A percentile compares a stretch with the other conserved stretches of the same genome.
These are phyloP conservation scores for Termitomyces heimii DNA, from an alignment of 768 basidiomycete genomes.

Conservation along the genomic window DNA sequence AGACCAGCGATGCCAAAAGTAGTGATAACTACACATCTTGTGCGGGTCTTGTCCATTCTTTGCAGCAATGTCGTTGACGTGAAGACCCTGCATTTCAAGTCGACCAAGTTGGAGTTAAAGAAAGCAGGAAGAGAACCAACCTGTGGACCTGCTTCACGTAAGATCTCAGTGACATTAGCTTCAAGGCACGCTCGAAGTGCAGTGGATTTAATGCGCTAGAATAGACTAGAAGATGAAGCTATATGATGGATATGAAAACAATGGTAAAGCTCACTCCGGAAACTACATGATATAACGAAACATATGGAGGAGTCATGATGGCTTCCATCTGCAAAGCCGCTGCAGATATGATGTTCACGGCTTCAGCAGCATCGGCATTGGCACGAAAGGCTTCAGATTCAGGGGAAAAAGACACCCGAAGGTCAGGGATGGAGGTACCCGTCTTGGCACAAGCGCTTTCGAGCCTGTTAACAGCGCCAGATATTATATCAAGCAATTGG, in stretches of 20 bases:
- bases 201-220: slow-evolving; percentile 14
- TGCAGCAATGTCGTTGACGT: slow-evolving; percentile 24
- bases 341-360: slow-evolving; percentile 6
- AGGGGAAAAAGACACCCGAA: neutral
- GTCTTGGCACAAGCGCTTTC: neutral
- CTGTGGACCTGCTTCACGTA: slow-evolving; percentile 25
- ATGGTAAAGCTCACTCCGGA: slow-evolving; percentile 8
- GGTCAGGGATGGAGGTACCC: neutral
- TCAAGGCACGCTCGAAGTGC: slow-evolving; percentile 23
- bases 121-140: too few relatives aligned
- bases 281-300: slow-evolving; percentile 4
- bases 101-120: too few relatives aligned
- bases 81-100: too few relatives aligned
- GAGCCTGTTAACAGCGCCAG: too few relatives aligned
- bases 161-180: slow-evolving; percentile 26
- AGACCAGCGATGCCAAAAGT: too few relatives aligned
- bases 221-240: too few relatives aligned
- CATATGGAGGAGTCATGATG: slow-evolving; percentile 7
- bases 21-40: slow-evolving; percentile 25
- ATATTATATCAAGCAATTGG: too few relatives aligned
- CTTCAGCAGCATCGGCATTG: neutral
- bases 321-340: slow-evolving; percentile 11
- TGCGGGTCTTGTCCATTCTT: slow-evolving; percentile 17
- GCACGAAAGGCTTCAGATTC: slow-evolving; percentile 2
- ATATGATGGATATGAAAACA: neutral